Conservation (phyloP, 1,284 basidiomycete genomes). For the Ganoderma sinense region DNA sequence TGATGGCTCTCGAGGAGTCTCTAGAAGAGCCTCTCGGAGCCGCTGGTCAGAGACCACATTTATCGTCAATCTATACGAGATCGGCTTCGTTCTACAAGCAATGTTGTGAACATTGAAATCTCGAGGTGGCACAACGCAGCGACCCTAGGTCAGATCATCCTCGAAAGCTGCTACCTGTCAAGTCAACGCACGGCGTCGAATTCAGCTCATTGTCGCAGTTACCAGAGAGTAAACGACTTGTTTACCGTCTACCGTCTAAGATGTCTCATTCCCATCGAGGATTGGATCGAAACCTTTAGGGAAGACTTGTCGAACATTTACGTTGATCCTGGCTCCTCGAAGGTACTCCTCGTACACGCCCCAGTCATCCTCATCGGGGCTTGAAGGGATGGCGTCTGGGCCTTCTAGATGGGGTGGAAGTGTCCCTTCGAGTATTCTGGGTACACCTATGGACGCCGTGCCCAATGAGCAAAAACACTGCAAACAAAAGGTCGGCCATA, state of each 20-base stretch:
- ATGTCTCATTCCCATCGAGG: not conserved
- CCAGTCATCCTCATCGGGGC: conserved; percentile 54
- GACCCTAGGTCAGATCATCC: too few relatives aligned
- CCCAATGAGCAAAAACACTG: not conserved
- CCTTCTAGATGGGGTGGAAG: conserved; percentile 69
- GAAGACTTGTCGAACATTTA: conserved; percentile 91
- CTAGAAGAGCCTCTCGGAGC: too few relatives aligned
- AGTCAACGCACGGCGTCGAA: not conserved
- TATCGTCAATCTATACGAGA: too few relatives aligned
- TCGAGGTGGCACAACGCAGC: not conserved
- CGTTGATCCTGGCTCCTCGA: conserved; percentile 77
- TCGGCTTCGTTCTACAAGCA: not conserved
- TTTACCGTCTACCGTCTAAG: not conserved
- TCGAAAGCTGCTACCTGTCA: not conserved
- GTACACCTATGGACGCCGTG: conserved; percentile 66
- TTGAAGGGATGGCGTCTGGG: conserved; percentile 7
- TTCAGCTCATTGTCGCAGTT: not conserved
- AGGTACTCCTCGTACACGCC: conserved; percentile 69
- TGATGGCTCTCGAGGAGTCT: too few relatives aligned
- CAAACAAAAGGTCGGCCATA: conserved; percentile 24
- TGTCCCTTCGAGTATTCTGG: conserved; percentile 83
- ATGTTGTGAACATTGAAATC: not conserved
- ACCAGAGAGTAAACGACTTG: not conserved
- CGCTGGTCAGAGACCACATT: too few relatives aligned
- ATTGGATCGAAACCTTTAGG: conserved; percentile 71